phyloP scores from a whole-genome alignment of 495 filamentous ascomycete genomes.

The Rostrohypoxylon terebratum region DNA sequence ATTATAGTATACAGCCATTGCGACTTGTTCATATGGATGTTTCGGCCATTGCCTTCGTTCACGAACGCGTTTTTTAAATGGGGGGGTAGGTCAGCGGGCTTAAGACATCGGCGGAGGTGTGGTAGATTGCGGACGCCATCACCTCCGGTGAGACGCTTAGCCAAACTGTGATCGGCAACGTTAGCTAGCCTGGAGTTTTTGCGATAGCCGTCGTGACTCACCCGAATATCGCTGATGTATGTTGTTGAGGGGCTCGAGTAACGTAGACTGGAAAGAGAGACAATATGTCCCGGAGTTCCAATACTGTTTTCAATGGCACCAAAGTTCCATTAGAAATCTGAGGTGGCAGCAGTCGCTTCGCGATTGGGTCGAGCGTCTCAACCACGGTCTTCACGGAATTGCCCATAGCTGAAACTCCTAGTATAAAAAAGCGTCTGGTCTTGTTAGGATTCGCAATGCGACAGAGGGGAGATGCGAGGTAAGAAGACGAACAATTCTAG shows the following conservation, averaged over 20 bases:
- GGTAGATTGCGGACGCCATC: constrained; percentile 67
- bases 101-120: constrained; percentile 86
- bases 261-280: constrained; percentile 62
- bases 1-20: constrained; percentile 63
- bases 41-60: constrained; percentile 58
- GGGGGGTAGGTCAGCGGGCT: constrained; percentile 73
- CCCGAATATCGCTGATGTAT: constrained; percentile 64
- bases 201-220: constrained; percentile 49
- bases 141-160: constrained; percentile 39
- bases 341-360: constrained; percentile 43
- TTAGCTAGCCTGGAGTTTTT: constrained; percentile 24
- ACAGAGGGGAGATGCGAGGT: constrained; percentile 3
- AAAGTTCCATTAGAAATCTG: constrained; percentile 51
- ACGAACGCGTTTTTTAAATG: constrained; percentile 60
- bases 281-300: constrained; percentile 64
- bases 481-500: background rate
- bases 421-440: constrained; percentile 39
- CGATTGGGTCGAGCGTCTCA: constrained; percentile 50
- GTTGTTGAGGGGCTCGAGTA: constrained; percentile 64
- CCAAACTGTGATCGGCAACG: constrained; percentile 30
- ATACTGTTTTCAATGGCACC: constrained; percentile 66
- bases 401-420: constrained; percentile 49
- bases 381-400: constrained; percentile 50
- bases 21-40: constrained; percentile 60
- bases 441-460: background rate